Evolutionary conservation across 805 yeast genomes (phyloP).

Genomic region (Yarrowia sp.): DNA sequence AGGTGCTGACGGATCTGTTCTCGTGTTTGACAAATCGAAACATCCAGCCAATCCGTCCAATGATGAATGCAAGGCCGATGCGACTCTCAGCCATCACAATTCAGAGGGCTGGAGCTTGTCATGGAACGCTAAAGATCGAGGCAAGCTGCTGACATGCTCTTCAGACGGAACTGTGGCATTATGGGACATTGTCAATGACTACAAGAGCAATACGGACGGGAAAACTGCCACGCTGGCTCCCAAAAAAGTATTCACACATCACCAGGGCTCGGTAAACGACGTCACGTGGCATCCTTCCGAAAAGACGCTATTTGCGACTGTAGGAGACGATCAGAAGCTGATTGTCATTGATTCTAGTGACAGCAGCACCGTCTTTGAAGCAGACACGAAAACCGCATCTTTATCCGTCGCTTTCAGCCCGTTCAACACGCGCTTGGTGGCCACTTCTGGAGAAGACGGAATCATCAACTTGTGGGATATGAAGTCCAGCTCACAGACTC

Average conservation of each 20-base stretch:
- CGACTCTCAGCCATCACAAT: constrained; percentile 55
- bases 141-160: constrained; percentile 62
- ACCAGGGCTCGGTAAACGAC: constrained; percentile 68
- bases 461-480: constrained; percentile 68
- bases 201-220: constrained; percentile 17
- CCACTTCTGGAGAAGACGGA: constrained; percentile 72
- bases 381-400: constrained; percentile 36
- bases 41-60: constrained; percentile 60
- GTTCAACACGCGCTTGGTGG: constrained; percentile 61
- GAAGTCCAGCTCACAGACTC: constrained; percentile 54
- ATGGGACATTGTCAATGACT: constrained; percentile 67
- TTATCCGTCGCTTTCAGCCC: constrained; percentile 65
- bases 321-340: constrained; percentile 67
- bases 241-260: constrained; percentile 47
- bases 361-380: constrained; percentile 39
- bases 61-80: constrained; percentile 57
- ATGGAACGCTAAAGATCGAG: constrained; percentile 75
- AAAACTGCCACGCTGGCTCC: constrained; percentile 47
- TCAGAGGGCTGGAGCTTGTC: constrained; percentile 66
- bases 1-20: constrained; percentile 68
- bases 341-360: constrained; percentile 63
- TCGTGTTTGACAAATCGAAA: constrained; percentile 82
- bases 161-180: constrained; percentile 67
- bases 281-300: constrained; percentile 72
- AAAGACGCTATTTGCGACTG: constrained; percentile 65